Percentiles rank a stretch among this genome's conserved stretches.
Conservation (phyloP, 371 early-diverging fungal species). For the Apophysomyces variabilis region DNA sequence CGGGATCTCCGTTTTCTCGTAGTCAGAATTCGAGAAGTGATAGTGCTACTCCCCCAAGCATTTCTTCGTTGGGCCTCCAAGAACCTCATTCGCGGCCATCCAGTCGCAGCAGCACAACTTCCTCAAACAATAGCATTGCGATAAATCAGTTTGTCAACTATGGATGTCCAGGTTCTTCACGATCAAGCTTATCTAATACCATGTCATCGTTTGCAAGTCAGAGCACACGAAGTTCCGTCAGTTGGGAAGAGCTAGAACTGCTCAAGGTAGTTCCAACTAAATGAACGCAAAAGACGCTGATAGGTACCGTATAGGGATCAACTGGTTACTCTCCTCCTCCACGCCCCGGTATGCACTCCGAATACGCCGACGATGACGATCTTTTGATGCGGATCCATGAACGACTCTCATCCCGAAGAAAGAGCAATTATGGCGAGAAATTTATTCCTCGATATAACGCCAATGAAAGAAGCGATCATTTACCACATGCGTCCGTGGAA, state of each 20-base stretch:
- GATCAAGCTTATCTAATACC: constrained; percentile 19
- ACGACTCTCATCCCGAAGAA: not conserved
- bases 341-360: not conserved
- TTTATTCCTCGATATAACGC: not conserved
- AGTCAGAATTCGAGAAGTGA: not conserved
- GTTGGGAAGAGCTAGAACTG: constrained; percentile 33
- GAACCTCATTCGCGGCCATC: constrained; percentile 23
- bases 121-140: constrained; percentile 25
- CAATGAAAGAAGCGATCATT: not conserved
- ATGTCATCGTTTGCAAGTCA: constrained; percentile 29
- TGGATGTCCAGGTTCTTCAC: not conserved
- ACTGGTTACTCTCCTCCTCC: not conserved
- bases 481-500: not conserved
- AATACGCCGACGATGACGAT: not conserved
- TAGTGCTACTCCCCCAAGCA: not conserved
- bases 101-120: constrained; percentile 29
- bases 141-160: constrained; percentile 13
- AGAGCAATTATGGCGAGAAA: not conserved
- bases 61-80: not conserved
- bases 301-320: not conserved
- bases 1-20: not conserved
- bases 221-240: constrained; percentile 36
- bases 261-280: constrained; percentile 21
- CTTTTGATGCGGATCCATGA: constrained; percentile 1
- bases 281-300: not conserved